Evolutionary conservation across 2,329 filamentous ascomycete species (phyloP).

Genomic region (Xylaria polymorpha): DNA sequence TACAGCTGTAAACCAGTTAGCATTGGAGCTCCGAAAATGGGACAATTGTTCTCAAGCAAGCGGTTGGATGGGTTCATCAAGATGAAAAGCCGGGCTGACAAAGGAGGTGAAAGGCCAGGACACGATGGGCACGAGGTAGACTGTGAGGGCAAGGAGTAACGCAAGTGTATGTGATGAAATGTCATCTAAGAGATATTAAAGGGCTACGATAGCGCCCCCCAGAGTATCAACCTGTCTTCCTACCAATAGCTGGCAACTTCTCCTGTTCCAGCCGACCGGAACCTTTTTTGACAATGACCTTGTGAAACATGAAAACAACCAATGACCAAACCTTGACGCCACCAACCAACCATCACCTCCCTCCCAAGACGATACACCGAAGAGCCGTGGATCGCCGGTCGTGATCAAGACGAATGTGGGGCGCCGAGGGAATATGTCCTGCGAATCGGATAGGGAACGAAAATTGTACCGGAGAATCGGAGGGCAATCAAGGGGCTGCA

Average conservation of each 20-base stretch:
- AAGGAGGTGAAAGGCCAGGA: slow-evolving; percentile 7
- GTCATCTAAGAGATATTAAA: slow-evolving; percentile 42
- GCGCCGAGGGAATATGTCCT: slow-evolving; percentile 29
- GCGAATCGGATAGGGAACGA: slow-evolving; percentile 25
- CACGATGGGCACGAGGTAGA: slow-evolving; percentile 23
- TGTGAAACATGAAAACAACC: slow-evolving; percentile 38
- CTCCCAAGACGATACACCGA: slow-evolving; percentile 38
- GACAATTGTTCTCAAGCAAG: slow-evolving; percentile 1
- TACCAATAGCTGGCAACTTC: slow-evolving; percentile 37
- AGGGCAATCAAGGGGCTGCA: slow-evolving; percentile 38
- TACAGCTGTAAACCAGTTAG: slow-evolving; percentile 26
- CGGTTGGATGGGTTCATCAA: neutral
- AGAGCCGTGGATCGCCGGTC: slow-evolving; percentile 34
- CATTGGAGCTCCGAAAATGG: neutral
- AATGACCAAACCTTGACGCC: slow-evolving; percentile 46
- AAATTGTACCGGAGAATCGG: slow-evolving; percentile 34
- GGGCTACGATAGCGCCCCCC: slow-evolving; percentile 31
- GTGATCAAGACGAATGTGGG: slow-evolving; percentile 41
- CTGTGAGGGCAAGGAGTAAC: slow-evolving; percentile 20
- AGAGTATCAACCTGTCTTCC: slow-evolving; percentile 39
- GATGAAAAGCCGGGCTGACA: neutral
- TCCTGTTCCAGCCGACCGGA: slow-evolving; percentile 38
- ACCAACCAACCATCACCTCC: slow-evolving; percentile 43
- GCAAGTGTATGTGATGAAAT: slow-evolving; percentile 35
- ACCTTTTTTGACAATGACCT: slow-evolving; percentile 40